Conservation (phyloP, 345 rosid genomes). For the Hibiscus trionum region DNA sequence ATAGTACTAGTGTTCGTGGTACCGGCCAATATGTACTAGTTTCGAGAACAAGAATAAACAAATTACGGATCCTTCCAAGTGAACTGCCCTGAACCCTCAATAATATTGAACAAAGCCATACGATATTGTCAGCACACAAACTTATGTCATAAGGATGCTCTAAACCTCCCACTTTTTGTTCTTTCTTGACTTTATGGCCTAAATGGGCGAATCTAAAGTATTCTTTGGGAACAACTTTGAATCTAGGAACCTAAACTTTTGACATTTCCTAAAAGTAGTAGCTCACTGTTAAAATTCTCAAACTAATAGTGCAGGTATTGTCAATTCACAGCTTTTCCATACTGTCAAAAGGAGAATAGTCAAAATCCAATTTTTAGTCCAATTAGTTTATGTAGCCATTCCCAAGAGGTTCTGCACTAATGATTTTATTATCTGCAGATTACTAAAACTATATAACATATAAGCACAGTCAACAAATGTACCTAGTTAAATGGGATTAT, state of each 20-base stretch:
- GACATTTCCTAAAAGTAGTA: not conserved
- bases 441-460: not conserved
- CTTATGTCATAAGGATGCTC: not conserved
- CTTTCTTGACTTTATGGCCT: not conserved
- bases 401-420: not conserved
- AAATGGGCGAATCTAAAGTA: not conserved
- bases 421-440: not conserved
- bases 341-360: not conserved
- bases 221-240: not conserved
- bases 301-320: too few species aligned
- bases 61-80: not conserved
- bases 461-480: not conserved
- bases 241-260: not conserved
- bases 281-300: too few species aligned
- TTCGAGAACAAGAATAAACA: not conserved
- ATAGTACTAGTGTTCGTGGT: not conserved
- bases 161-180: not conserved
- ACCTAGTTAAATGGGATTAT: slow-evolving; percentile 11
- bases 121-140: not conserved
- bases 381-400: too few species aligned
- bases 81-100: not conserved
- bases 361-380: too few species aligned
- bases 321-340: not conserved
- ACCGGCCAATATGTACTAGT: not conserved
- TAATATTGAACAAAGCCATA: not conserved